Conservation (phyloP, 2,329 filamentous ascomycete genomes). For the Magnaporthiopsis incrustans region DNA sequence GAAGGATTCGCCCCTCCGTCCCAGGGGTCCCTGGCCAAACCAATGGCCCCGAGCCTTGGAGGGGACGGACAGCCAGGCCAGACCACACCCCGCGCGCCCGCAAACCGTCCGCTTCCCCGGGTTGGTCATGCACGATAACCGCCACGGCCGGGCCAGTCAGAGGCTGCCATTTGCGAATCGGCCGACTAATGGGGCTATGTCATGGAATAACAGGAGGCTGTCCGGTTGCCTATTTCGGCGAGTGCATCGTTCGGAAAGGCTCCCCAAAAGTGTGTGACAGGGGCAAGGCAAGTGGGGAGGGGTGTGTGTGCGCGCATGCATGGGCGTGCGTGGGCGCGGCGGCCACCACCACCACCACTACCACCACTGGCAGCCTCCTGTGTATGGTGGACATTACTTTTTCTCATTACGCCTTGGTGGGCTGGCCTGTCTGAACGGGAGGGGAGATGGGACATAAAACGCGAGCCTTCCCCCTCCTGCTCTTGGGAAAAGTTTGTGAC, state of each 20-base stretch:
- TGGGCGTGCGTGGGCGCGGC: not conserved
- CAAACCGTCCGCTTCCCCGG: not conserved
- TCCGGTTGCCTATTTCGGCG: not conserved
- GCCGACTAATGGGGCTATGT: constrained; percentile 4
- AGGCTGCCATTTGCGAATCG: not conserved
- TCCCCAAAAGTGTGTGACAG: not conserved
- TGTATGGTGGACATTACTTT: not conserved
- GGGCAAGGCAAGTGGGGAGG: no score
- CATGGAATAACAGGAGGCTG: constrained; percentile 1
- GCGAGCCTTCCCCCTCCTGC: not conserved
- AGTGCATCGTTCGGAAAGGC: not conserved
- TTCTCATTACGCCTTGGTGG: not conserved
- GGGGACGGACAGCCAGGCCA: no score
- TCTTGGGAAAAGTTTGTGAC: not conserved
- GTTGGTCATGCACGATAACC: not conserved
- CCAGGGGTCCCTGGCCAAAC: not conserved
- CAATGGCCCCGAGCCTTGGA: not conserved
- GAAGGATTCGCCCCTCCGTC: not conserved
- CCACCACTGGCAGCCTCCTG: not conserved
- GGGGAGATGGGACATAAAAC: constrained; percentile 3
- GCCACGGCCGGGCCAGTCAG: not conserved
- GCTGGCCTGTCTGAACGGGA: not conserved
- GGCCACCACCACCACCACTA: no score
- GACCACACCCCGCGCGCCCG: not conserved
- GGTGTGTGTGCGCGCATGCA: not conserved